A percentile compares a stretch with the other conserved stretches of the same genome.
These are phyloP conservation scores for Pyricularia sp. DNA, from an alignment of 2,329 filamentous ascomycete species.

Conservation along the genomic window DNA sequence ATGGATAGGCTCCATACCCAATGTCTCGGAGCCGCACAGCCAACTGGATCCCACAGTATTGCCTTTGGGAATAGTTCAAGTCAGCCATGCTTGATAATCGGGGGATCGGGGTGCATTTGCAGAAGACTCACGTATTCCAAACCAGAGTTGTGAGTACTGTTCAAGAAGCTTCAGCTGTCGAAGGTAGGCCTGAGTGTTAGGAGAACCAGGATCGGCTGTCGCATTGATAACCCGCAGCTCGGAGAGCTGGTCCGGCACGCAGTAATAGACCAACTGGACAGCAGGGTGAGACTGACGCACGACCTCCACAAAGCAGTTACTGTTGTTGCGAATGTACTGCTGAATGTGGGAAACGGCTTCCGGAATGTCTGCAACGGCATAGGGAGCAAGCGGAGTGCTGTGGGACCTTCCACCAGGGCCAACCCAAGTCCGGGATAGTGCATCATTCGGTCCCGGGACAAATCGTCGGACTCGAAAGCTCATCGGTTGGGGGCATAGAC, in stretches of 20 bases:
- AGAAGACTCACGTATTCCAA: slow-evolving; percentile 1
- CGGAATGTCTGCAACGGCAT: neutral
- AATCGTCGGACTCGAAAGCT: neutral
- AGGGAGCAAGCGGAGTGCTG: neutral
- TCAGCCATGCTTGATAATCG: neutral
- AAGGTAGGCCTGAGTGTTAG: neutral
- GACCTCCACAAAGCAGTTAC: neutral
- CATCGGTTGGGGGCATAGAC: neutral
- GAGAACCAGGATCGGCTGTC: too few relatives aligned
- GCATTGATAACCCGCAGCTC: neutral
- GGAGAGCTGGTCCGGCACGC: neutral
- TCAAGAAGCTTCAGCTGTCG: neutral
- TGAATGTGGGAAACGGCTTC: neutral
- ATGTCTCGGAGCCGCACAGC: neutral
- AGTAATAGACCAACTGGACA: neutral
- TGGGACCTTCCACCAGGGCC: neutral
- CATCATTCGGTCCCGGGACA: neutral
- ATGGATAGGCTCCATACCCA: neutral
- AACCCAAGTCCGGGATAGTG: neutral
- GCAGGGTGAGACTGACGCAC: neutral
- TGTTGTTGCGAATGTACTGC: neutral
- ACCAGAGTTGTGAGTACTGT: neutral
- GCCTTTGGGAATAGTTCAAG: neutral
- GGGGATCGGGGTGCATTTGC: neutral
- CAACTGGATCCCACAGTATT: slow-evolving; percentile 2